Base-by-base conservation (phyloP, 1,139 yeast genomes). In the Yamadazyma blattariae region DNA sequence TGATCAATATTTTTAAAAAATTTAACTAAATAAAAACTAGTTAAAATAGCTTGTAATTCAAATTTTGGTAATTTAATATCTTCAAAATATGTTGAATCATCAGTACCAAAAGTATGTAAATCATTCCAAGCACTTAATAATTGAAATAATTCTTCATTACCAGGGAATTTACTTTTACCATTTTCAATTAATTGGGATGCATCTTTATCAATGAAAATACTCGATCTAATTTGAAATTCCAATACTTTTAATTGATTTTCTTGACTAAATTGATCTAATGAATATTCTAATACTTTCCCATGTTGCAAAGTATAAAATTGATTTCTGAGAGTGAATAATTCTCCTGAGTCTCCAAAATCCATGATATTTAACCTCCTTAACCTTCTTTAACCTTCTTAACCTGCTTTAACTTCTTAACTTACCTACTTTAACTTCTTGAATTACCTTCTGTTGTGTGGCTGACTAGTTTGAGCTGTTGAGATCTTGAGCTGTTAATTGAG, bases 221-320 rank as follows among this genome's bases (percentile, higher is more conserved):
- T 51, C 18, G 76, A 64, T 53, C 78, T 58, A 39, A 69, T 57
- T 49, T 70, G 70, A 46, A 48, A 69, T 39, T 66, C 73, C 42
- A 65, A 51, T 7, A 65, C 75, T 40, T 64, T 65, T 33, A 65
- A 46, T 42, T 64, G 71, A 36, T 54, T 54, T 33, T 65, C 71
- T 2, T 44, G 47, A 3, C 70, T 58, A 46, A 68, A 70, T 41
- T 54, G 64, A 18, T 57, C 64, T 30, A 61, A 45, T 7, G 56
- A 38, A 40, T 67, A 59, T 5, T 54, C 50, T 30, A 48, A 48
- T 5, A 71, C 76, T 43, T 62, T 60, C 29, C 54, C 53, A 50
- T 67, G 67, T 46, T 71, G 78, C 41, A 66, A 61, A 26, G 77
- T 67, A 50, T 60, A 71, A 52, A 71, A 72, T 46, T 71, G 74